Base-by-base conservation (phyloP, 2,329 filamentous ascomycete species). In the Fonsecaea nubica region DNA sequence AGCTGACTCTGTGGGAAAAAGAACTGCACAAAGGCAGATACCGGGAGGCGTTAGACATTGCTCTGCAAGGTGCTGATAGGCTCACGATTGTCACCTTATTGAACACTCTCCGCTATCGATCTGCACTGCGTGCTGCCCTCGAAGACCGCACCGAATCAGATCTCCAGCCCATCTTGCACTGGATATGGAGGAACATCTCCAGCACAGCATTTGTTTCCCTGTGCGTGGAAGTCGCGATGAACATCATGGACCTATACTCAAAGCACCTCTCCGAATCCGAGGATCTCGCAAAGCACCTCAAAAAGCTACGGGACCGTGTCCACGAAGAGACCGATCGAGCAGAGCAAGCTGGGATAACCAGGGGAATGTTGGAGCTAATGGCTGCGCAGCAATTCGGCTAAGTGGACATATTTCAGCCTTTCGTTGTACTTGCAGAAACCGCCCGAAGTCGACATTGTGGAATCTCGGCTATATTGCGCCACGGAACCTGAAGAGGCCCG, bases 211-310 rank as follows among this genome's bases (percentile, higher is more conserved):
- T 95, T 76, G 88, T 95, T 56, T 86, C 85, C 67, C 81, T 97
- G 38, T 93, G 92, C 74, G 90, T 93, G 30, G 94, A 98, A 77
- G 87, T 95, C 25, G 89, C 90, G 15, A 86, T 96, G 74, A 85
- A 93, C 66, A 82, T 98, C 40, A 82, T 98, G 21, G 94, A 99
- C 75, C 82, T 98, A 42, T 99, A 98, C 77, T 89, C 90, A 35
- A 89, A 92, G 76, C 90, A 92, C 72, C 84, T 93, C 30, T 91
- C 87, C 1, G 88, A 89, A 58, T 93, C 90, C 40, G 84, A 86
- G 6, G 88, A 91, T 76, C 85, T 98, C 63, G 89, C 92, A 68
- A 83, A 84, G 58, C 84, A 89, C 57, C 88, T 98, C 74, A 84
- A 87, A 72, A 83, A 83, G 57, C 82, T 97, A 69, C 88, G 90